Evolutionary conservation across 2,329 filamentous ascomycete genomes (phyloP), one percentile per base, ranked within the genome.

Genomic region (Botryotinia convoluta): DNA sequence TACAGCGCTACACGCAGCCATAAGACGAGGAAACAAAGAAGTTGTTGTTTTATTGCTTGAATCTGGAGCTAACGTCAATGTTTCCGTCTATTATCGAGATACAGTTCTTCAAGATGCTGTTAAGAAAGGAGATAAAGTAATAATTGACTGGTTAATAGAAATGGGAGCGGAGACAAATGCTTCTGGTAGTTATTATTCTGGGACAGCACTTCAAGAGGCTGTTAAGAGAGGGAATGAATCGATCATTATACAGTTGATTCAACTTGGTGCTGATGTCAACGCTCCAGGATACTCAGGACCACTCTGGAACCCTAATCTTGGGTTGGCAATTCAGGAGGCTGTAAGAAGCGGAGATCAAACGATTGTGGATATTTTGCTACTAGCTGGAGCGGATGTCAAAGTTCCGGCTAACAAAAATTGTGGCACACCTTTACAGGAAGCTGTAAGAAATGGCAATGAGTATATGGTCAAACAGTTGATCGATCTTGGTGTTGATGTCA

Each of bases 161-260:
- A 74, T 72, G 1, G 83, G 83, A 20, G 83, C 83, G 10, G 74
- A 84, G 22, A 72, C 84, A 22, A 80, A 85, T 69, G 80, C 80
- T 29, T 39, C 74, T 3, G 20, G 1, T 35, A n/a, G 18, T n/a
- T 0, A 3, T 26, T 4, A 1, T 29, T 83, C 74, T 74, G 81
- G 82, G 0, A 72, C 76, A 22, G 74, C 77, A 63, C 79, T 85
- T 12, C 74, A 84, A 62, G 78, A 79, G 45, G 45, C 45, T 12
- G 4, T 48, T 12, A 48, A 1, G 22, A 26, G 3, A 48, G 45
- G 22, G 10, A n/a, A 14, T 16, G 12, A n/a, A 7, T 7, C 0
- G 5, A n/a, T n/a, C 1, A n/a, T 54, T 0, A n/a, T 0, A n/a
- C 26, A n/a, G 26, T n/a, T 54, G 48, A n/a, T 54, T n/a, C 48